A percentile compares a stretch with the other conserved stretches of the same genome.
phyloP scores from a whole-genome alignment of 352 stramenopile species.

The Elongisporangium anandrum region DNA sequence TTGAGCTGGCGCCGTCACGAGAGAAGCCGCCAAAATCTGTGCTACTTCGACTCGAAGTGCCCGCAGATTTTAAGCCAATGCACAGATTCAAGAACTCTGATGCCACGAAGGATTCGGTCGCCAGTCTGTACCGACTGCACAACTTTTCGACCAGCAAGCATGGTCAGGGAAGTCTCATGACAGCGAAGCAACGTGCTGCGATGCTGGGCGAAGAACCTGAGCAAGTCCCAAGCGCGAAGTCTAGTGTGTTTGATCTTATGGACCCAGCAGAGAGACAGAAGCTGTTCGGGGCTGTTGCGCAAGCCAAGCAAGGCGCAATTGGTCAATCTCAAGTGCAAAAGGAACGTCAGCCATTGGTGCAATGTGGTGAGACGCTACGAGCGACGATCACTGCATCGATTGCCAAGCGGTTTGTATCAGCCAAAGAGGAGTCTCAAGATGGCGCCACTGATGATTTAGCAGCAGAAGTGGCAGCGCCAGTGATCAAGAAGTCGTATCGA shows the following conservation, averaged over 20 bases:
- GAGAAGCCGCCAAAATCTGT: slow-evolving; percentile 44
- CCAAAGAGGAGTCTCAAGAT: slow-evolving; percentile 8
- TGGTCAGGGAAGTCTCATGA: slow-evolving; percentile 31
- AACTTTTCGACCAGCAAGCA: slow-evolving; percentile 45
- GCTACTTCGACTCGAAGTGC: slow-evolving; percentile 40
- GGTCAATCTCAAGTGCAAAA: slow-evolving; percentile 4
- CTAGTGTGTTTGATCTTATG: slow-evolving; percentile 66
- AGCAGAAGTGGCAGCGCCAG: neutral
- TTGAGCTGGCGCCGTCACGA: slow-evolving; percentile 32
- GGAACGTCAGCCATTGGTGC: slow-evolving; percentile 33
- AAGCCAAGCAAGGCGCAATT: slow-evolving; percentile 20
- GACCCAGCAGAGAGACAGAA: slow-evolving; percentile 36
- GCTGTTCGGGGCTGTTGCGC: slow-evolving; percentile 30
- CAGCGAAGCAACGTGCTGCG: slow-evolving; percentile 39
- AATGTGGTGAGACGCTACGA: slow-evolving; percentile 44
- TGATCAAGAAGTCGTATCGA: slow-evolving; percentile 38
- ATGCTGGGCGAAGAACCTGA: slow-evolving; percentile 24
- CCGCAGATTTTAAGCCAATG: slow-evolving; percentile 35
- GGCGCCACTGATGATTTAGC: slow-evolving; percentile 3
- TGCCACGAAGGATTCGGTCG: slow-evolving; percentile 9
- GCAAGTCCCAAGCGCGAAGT: neutral
- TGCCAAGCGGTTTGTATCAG: slow-evolving; percentile 69
- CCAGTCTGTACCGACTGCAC: slow-evolving; percentile 45
- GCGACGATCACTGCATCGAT: slow-evolving; percentile 79
- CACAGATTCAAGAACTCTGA: slow-evolving; percentile 40